Base-by-base conservation (phyloP, 768 basidiomycete species). In the Fomitopsis pulvina region DNA sequence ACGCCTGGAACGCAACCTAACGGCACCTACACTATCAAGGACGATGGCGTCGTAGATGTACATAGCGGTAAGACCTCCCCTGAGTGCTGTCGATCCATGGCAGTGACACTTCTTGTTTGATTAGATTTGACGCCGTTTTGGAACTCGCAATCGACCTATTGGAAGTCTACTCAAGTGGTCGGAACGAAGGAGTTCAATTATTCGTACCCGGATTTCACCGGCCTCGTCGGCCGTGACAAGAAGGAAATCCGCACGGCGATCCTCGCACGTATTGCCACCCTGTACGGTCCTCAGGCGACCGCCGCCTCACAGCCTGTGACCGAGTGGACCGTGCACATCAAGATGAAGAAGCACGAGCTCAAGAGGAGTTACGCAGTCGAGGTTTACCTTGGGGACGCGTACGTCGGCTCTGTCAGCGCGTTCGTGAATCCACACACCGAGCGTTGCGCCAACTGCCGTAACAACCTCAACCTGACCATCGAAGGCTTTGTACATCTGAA, bases 181-280 rank as follows among this genome's bases (percentile, higher is more conserved):
- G 60, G 64, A 27, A 51, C 67, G 4, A 32, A 22, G 5, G 56
- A 54, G 9, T 59, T 78, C 12, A 66, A 70, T 25, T 80, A 79
- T 54, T 67, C 72, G 1, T 78, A 79, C 58, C 76, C 77, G 8
- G 77, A 79, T 29, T 76, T 78, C 60, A 71, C 71, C 45, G 64
- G 62, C 8, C 63, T 73, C 27, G 59, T 70, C 40, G 47, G 66
- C 48, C 56, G 53, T 8, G 57, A 71, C 50, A 43, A 56, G 8
- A 38, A 14, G 6, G 61, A 62, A 0, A 65, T 72, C 28, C 26
- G 53, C 34, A 44, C 39, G 4, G 68, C 65, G n/a, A 72, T 76
- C 41, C 58, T 60, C 16, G 47, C 55, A n/a, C 59, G 55, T 20
- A 65, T 76, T 20, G 68, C 69, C 47, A 51, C 58, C 40, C 65